These are phyloP conservation scores for Fusarium falciforme DNA, from an alignment of 2,329 filamentous ascomycete genomes.

Conservation along the genomic window DNA sequence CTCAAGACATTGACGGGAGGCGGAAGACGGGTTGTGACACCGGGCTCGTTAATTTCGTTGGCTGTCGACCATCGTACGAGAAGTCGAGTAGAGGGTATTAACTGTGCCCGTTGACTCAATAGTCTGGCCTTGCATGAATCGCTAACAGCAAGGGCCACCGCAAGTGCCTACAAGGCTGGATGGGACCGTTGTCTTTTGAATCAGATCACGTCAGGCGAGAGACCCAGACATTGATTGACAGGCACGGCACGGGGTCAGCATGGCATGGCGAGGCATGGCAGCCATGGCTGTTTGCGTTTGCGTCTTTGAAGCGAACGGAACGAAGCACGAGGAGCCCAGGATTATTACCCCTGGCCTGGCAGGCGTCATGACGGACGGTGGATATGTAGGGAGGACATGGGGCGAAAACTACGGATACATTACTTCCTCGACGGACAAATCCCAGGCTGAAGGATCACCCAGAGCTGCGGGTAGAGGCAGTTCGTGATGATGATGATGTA, in stretches of 20 bases:
- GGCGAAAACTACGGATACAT: neutral
- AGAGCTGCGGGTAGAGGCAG: neutral
- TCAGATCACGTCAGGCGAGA: slow-evolving; percentile 22
- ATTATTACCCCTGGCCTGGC: slow-evolving; percentile 11
- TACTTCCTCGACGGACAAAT: neutral
- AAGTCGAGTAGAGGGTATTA: neutral
- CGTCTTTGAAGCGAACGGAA: neutral
- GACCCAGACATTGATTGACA: neutral
- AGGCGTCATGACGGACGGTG: slow-evolving; percentile 15
- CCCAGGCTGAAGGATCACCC: neutral
- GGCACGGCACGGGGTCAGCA: neutral
- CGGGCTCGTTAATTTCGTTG: slow-evolving; percentile 24
- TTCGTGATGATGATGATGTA: slow-evolving; percentile 16
- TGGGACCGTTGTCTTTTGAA: slow-evolving; percentile 1
- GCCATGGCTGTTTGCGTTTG: neutral
- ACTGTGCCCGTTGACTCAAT: slow-evolving; percentile 18
- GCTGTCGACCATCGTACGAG: slow-evolving; percentile 21
- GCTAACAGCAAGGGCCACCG: slow-evolving; percentile 9
- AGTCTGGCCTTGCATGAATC: slow-evolving; percentile 31
- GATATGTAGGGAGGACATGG: neutral
- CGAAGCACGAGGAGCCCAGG: slow-evolving; percentile 10
- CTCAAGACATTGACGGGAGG: neutral
- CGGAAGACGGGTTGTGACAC: neutral
- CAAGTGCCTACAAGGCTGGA: slow-evolving; percentile 7
- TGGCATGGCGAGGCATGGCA: neutral